Evolutionary conservation across 148 eudicot genomes (phyloP), one percentile per base, ranked within the genome.

Genomic region (Arctostaphylos glauca): DNA sequence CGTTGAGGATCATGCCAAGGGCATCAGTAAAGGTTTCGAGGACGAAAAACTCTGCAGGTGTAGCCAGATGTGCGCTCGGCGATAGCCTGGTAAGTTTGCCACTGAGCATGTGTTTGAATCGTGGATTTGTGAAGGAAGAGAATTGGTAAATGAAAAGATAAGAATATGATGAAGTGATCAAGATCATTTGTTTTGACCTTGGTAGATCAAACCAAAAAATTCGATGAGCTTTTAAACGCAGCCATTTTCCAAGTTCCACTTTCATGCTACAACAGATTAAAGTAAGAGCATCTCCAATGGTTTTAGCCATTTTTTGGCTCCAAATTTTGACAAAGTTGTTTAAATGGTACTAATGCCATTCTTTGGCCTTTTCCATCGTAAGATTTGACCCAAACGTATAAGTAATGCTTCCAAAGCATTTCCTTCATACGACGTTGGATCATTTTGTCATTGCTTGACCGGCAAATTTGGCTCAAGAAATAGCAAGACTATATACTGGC

Each of bases 61-160:
- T 91, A 73, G 94, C 94, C 47, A 91, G 83, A 84, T 89, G 96
- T 68, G 98, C 91, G 82, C 78, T 97, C 80, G 99, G 99, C 71
- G 99, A 97, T 87, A 97, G 97, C 86, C 84, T 97, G 95, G 99
- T 96, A 84, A 92, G 97, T 87, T 48, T 0, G 38, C 7, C 38
- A 5, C 25, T 2, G 21, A 58, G 71, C 7, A 66, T 31, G 71
- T 31, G 38, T 64, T 64, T 64, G 70, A 64, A 64, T 64, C 70
- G 0, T 64, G 41, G 41, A 64, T 60, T 60, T 64, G 10, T 10
- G 19, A 5, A 23, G 43, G 14, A 3, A 16, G 38, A 31, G 38
- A 31, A 31, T 18, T 59, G 66, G 66, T 59, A 59, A 59, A 18
- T 59, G 66, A 59, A 23, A 19, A 59, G 23, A 19, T 18, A 59